Percentiles rank a stretch among this genome's conserved stretches.
These are phyloP conservation scores for Fusarium bulbicola DNA, from an alignment of 2,329 filamentous ascomycete species.

Conservation along the genomic window DNA sequence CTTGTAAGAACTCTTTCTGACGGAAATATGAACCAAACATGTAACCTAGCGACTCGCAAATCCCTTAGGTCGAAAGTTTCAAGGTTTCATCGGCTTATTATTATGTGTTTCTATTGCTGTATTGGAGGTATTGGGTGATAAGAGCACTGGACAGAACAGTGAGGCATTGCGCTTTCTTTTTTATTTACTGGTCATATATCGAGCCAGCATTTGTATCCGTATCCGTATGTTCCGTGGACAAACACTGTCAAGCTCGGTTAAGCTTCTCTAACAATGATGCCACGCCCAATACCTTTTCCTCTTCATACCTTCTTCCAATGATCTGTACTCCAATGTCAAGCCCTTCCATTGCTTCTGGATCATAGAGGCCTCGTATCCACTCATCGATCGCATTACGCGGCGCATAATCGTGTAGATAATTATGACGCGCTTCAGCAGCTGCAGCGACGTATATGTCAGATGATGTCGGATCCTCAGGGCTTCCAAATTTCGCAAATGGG, in stretches of 20 bases:
- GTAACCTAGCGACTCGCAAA: background rate
- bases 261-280: background rate
- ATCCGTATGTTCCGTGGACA: rapidly evolving
- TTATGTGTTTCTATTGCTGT: background rate
- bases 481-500: background rate
- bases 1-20: background rate
- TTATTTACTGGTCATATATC: background rate
- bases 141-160: rapidly evolving
- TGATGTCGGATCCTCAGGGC: rapidly evolving
- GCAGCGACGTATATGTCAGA: background rate
- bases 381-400: background rate
- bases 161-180: background rate
- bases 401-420: background rate
- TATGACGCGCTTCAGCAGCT: background rate
- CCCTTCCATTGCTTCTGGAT: background rate
- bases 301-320: background rate
- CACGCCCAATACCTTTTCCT: background rate
- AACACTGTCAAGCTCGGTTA: background rate
- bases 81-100: background rate
- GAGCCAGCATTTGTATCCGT: rapidly evolving
- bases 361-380: background rate
- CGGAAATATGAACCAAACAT: background rate
- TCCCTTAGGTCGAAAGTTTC: background rate
- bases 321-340: background rate
- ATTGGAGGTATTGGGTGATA: background rate